Base-by-base conservation (phyloP, 2,329 filamentous ascomycete genomes). In the Cordyceps cateniannulata region DNA sequence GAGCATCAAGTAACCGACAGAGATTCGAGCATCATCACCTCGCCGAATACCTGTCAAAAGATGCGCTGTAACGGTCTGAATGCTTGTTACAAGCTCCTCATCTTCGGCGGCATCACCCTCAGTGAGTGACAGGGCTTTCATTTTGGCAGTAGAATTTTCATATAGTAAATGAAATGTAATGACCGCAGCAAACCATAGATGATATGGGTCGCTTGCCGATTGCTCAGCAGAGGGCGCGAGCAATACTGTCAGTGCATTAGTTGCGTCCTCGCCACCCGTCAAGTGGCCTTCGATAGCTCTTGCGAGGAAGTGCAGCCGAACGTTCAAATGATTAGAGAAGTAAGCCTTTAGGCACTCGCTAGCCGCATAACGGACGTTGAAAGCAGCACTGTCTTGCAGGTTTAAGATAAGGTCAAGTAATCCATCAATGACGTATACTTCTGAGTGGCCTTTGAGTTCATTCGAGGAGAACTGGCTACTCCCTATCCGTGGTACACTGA, bases 311-410 rank as follows among this genome's bases (percentile, higher is more conserved):
- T 98, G 93, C 57, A 87, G 80, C 50, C 89, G 87, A 63, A 97
- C 93, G 60, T 89, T 86, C 42, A 86, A 76, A 71, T 98, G 93
- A 50, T 88, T 86, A 67, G 84, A 86, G 68, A 97, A 91, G 73
- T 99, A 99, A 2, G 95, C 91, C 72, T 96, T 93, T 63, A 99
- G 85, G 69, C 93, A 96, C 67, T 93, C 88, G 71, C 90, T 95
- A 24, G 91, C 92, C 22, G 93, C 90, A 69, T 92, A 84, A 25
- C 95, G 87, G 42, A 93, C 80, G 72, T 96, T 88, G 66, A 96
- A 89, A 40, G 89, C 80, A 57, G 86, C 81, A 22, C 84, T 75
- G 0, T 86, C 78, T 32, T 87, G 81, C 24, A 88, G 79, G 60
- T 86, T 86, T 9, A 99, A 78, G 0, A 89, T 87, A 48, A 97